Conservation (phyloP, 257 asterid species). For the Fraxinus americana region DNA sequence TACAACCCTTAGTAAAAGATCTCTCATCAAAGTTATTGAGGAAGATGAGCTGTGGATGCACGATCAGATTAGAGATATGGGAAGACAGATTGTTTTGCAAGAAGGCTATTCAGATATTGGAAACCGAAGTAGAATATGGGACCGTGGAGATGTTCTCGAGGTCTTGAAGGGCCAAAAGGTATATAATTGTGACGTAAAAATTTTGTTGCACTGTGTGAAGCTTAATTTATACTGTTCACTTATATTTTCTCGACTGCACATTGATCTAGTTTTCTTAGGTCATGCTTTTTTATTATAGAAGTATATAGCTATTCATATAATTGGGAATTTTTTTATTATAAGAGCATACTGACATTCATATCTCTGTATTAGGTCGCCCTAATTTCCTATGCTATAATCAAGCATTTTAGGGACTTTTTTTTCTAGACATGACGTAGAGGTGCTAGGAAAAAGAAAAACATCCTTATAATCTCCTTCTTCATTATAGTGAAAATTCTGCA, state of each 20-base stretch:
- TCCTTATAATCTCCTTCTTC: too few species aligned
- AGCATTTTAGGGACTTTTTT: not conserved
- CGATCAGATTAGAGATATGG: too few species aligned
- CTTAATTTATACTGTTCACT: too few species aligned
- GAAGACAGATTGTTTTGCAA: slow-evolving; percentile 23
- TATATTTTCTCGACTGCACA: not conserved
- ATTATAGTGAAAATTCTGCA: too few species aligned
- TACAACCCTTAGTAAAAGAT: too few species aligned
- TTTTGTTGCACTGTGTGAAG: too few species aligned
- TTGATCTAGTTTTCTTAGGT: not conserved
- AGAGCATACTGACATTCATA: too few species aligned
- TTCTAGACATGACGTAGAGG: not conserved
- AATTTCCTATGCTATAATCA: not conserved
- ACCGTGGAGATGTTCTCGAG: slow-evolving; percentile 19
- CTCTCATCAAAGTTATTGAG: too few species aligned
- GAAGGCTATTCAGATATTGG: slow-evolving; percentile 30
- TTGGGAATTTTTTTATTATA: too few species aligned
- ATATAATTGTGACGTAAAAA: not conserved
- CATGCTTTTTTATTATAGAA: not conserved
- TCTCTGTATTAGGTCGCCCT: not conserved
- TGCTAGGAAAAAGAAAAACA: too few species aligned
- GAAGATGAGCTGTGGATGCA: too few species aligned
- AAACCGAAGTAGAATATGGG: slow-evolving; percentile 39
- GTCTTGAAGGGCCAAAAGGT: slow-evolving; percentile 33
- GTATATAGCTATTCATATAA: too few species aligned